Evolutionary conservation across 1,284 basidiomycete genomes (phyloP).

Genomic region (Xerocomus amazonicus): DNA sequence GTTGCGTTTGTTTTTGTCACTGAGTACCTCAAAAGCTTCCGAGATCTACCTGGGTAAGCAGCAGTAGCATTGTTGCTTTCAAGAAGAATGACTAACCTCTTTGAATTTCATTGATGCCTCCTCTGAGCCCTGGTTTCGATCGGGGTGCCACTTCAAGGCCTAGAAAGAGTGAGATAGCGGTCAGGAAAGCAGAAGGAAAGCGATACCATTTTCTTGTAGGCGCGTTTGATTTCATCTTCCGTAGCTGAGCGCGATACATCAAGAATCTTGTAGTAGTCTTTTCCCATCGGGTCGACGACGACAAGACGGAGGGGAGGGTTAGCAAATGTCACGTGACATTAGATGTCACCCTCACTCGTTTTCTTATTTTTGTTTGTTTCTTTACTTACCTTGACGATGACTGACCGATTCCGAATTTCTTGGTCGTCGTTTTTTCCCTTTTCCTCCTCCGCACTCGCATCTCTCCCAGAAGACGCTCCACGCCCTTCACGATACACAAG

Average conservation of each 20-base stretch:
- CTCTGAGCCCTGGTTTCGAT: constrained; percentile 83
- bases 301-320: constrained; percentile 22
- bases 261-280: constrained; percentile 81
- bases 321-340: constrained; percentile 5
- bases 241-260: constrained; percentile 70
- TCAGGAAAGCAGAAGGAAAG: constrained; percentile 21
- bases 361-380: not conserved
- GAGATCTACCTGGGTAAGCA: constrained; percentile 55
- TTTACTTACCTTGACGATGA: constrained; percentile 12
- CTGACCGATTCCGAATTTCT: constrained; percentile 39
- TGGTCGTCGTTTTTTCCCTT: constrained; percentile 68
- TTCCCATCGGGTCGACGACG: constrained; percentile 49
- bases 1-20: constrained; percentile 88
- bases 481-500: constrained; percentile 62
- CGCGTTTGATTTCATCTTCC: constrained; percentile 85
- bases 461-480: constrained; percentile 54
- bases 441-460: constrained; percentile 62
- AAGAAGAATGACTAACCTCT: constrained; percentile 52
- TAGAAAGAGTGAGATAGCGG: constrained; percentile 43
- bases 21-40: constrained; percentile 96
- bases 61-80: not conserved
- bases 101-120: constrained; percentile 91
- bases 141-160: constrained; percentile 91
- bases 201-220: constrained; percentile 75
- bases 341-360: no score